Evolutionary conservation across 2,329 filamentous ascomycete genomes (phyloP).

Genomic region (Nothomitra cinnamomea): DNA sequence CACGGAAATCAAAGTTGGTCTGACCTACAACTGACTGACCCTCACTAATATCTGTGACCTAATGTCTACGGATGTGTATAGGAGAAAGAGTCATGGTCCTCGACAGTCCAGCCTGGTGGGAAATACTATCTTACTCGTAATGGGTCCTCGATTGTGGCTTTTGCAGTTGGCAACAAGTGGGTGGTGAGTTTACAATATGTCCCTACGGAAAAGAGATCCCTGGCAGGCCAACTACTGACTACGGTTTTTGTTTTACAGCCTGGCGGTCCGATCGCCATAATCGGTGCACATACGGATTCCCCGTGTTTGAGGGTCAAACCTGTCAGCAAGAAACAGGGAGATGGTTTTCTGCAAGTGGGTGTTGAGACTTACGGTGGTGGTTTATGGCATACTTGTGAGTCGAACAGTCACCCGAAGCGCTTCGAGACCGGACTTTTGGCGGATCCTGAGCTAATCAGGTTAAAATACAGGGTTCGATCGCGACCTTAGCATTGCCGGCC

Average conservation of each 20-base stretch:
- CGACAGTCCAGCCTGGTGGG: constrained; percentile 62
- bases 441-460: not conserved
- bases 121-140: constrained; percentile 97
- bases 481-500: constrained; percentile 76
- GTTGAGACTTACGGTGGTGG: constrained; percentile 95
- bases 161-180: constrained; percentile 83
- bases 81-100: constrained; percentile 80
- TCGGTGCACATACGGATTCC: constrained; percentile 93
- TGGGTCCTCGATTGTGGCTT: constrained; percentile 79
- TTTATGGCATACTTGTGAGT: constrained; percentile 75
- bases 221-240: not conserved
- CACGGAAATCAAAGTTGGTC: constrained; percentile 51
- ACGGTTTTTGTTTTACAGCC: constrained; percentile 27
- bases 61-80: constrained; percentile 15
- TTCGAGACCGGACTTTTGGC: not conserved
- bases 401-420: not conserved
- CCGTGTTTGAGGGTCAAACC: constrained; percentile 86
- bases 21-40: not conserved
- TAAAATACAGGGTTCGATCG: constrained; percentile 60
- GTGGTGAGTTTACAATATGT: constrained; percentile 26
- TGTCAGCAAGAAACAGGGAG: constrained; percentile 71
- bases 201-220: not conserved
- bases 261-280: constrained; percentile 78
- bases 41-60: not conserved
- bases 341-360: constrained; percentile 83